phyloP scores from a whole-genome alignment of 331 rosid genomes.

The Phaseolus coccineus region DNA sequence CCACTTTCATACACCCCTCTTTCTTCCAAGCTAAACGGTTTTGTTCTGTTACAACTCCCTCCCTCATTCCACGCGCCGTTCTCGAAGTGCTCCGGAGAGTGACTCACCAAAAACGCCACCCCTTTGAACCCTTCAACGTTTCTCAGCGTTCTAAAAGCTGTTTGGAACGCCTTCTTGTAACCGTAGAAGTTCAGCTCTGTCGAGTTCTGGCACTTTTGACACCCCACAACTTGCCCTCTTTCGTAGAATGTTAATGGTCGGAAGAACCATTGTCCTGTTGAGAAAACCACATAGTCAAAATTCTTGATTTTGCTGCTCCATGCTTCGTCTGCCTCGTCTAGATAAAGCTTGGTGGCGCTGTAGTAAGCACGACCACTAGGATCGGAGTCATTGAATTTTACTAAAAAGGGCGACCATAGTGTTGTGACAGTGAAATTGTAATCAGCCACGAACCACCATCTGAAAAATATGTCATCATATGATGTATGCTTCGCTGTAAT shows the following conservation, averaged over 20 bases:
- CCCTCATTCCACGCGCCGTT: slow-evolving; percentile 79
- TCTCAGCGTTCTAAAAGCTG: slow-evolving; percentile 54
- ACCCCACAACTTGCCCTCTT: slow-evolving; percentile 43
- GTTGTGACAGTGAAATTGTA: slow-evolving; percentile 67
- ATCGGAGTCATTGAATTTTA: slow-evolving; percentile 52
- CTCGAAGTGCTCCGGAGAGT: slow-evolving; percentile 78
- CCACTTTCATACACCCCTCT: slow-evolving; percentile 9
- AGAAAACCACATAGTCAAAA: slow-evolving; percentile 70
- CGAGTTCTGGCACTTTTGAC: slow-evolving; percentile 38
- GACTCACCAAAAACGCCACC: slow-evolving; percentile 68
- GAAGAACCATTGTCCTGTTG: slow-evolving; percentile 87
- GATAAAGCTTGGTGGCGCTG: slow-evolving; percentile 58
- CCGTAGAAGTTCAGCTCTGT: slow-evolving; percentile 51
- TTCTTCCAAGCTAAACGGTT: slow-evolving; percentile 56
- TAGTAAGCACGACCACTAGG: slow-evolving; percentile 44
- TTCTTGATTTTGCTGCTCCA: slow-evolving; percentile 57
- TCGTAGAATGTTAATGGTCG: slow-evolving; percentile 57
- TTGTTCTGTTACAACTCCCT: slow-evolving; percentile 66
- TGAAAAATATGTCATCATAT: slow-evolving; percentile 46
- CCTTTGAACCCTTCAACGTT: slow-evolving; percentile 62
- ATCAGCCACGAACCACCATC: slow-evolving; percentile 59
- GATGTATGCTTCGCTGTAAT: slow-evolving; percentile 46
- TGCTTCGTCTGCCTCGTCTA: slow-evolving; percentile 62
- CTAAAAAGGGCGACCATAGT: slow-evolving; percentile 76
- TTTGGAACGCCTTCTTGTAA: slow-evolving; percentile 63